These are phyloP conservation scores for Aspergillus ostianus DNA, from an alignment of 495 filamentous ascomycete genomes.

Conservation along the genomic window DNA sequence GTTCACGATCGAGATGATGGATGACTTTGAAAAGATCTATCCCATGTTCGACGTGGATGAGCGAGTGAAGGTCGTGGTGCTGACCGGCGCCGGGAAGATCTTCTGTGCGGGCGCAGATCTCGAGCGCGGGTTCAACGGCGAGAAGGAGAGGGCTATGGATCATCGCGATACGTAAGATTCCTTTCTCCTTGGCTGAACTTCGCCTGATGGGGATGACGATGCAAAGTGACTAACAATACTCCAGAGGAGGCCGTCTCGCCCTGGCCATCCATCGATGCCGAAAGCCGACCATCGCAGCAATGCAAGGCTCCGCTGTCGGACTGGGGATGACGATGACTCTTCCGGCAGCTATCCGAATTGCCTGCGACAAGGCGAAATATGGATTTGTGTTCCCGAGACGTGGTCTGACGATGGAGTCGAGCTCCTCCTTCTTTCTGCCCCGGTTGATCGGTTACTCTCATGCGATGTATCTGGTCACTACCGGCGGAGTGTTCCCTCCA, in stretches of 20 bases:
- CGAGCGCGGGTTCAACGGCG: constrained; percentile 15
- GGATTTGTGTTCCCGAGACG: constrained; percentile 62
- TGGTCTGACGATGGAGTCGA: constrained; percentile 60
- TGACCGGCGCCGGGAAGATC: constrained; percentile 50
- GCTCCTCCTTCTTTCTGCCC: constrained; percentile 57
- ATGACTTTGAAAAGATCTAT: constrained; percentile 48
- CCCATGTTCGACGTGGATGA: constrained; percentile 46
- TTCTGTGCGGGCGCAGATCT: constrained; percentile 61
- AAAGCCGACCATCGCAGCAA: constrained; percentile 60
- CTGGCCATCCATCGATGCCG: constrained; percentile 58
- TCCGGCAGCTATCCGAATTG: constrained; percentile 53
- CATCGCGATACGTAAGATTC: constrained; percentile 9
- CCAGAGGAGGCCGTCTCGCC: constrained; percentile 32
- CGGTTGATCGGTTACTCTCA: constrained; percentile 52
- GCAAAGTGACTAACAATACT: not conserved
- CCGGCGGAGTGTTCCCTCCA: constrained; percentile 18
- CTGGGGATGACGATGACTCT: constrained; percentile 65
- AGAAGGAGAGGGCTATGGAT: constrained; percentile 26
- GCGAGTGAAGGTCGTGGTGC: constrained; percentile 51
- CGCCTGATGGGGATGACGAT: not conserved
- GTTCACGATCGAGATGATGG: constrained; percentile 50
- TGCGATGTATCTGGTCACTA: constrained; percentile 47
- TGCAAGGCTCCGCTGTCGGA: constrained; percentile 61
- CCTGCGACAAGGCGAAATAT: constrained; percentile 46
- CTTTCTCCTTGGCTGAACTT: not conserved